A percentile compares a stretch with the other conserved stretches of the same genome.
These are phyloP conservation scores for Chlorella sp. DNA, from an alignment of 139 green algal genomes.

Conservation along the genomic window DNA sequence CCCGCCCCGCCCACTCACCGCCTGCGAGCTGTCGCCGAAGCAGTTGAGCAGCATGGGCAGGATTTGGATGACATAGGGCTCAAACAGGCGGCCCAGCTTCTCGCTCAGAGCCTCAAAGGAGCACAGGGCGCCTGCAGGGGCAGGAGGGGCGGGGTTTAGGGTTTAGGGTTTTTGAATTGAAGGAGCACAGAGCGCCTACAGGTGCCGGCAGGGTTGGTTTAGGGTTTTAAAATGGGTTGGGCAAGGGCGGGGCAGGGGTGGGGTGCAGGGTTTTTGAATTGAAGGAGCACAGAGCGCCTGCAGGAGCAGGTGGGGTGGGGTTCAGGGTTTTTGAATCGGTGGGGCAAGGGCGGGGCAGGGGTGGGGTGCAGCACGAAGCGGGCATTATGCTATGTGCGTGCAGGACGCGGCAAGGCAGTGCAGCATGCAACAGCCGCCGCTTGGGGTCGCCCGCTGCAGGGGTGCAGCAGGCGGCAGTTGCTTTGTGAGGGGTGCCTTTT, in stretches of 20 bases:
- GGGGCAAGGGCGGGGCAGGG: background rate
- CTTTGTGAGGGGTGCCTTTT: too few relatives aligned
- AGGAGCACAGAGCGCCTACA: too few relatives aligned
- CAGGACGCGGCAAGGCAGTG: background rate
- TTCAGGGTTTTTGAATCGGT: background rate
- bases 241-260: too few relatives aligned
- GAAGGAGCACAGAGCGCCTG: too few relatives aligned
- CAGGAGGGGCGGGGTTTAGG: too few relatives aligned
- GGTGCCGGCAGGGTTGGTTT: too few relatives aligned
- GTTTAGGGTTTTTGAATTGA: background rate
- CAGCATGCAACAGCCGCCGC: background rate
- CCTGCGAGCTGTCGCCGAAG: constrained; percentile 81
- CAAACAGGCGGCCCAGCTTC: constrained; percentile 95
- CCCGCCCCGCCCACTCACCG: background rate
- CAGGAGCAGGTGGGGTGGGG: too few relatives aligned
- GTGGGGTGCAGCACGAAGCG: background rate
- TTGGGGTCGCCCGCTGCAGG: too few relatives aligned
- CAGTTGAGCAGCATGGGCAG: constrained; percentile 91
- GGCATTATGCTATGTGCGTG: background rate
- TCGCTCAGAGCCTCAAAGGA: constrained; percentile 94
- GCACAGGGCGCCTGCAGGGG: constrained; percentile 68
- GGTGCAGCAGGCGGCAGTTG: background rate
- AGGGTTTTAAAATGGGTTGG: too few relatives aligned
- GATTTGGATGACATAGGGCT: constrained; percentile 98
- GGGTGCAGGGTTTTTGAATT: too few relatives aligned